Evolutionary conservation across 306 rosid species (phyloP).

Genomic region (barrel medic (Medicago truncatula)): DNA sequence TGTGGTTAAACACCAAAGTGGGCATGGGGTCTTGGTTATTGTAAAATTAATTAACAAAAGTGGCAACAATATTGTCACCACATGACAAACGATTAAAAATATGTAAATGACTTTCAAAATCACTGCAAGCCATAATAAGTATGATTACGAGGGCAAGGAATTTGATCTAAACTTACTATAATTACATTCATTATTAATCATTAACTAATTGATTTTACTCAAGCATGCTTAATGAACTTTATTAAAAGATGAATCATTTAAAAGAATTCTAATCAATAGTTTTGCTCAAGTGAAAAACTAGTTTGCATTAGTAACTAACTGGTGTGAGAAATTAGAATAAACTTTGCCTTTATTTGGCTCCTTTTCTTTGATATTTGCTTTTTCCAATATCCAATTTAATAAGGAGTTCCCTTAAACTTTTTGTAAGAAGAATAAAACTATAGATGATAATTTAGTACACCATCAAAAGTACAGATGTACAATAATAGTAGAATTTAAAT

Average conservation of each 20-base stretch:
- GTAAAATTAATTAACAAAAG: too few relatives aligned
- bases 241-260: too few relatives aligned
- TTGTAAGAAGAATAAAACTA: constrained; percentile 30
- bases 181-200: constrained; percentile 46
- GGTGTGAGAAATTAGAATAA: neutral
- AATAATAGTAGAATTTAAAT: constrained; percentile 12
- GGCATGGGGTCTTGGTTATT: neutral
- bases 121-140: constrained; percentile 2
- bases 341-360: neutral
- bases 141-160: constrained; percentile 38
- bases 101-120: constrained; percentile 37
- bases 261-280: too few relatives aligned
- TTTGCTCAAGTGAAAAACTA: neutral
- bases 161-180: constrained; percentile 22
- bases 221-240: too few relatives aligned
- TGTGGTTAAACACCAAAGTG: constrained; percentile 39
- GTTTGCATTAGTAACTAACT: neutral
- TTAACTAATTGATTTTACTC: neutral
- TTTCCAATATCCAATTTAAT: neutral
- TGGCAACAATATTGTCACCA: too few relatives aligned
- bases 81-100: neutral
- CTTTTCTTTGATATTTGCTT: neutral
- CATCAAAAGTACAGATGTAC: constrained; percentile 10
- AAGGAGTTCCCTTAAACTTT: constrained; percentile 44
- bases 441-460: constrained; percentile 11